These are phyloP conservation scores for Nannochloris sp. DNA, from an alignment of 139 green algal species.

Conservation along the genomic window DNA sequence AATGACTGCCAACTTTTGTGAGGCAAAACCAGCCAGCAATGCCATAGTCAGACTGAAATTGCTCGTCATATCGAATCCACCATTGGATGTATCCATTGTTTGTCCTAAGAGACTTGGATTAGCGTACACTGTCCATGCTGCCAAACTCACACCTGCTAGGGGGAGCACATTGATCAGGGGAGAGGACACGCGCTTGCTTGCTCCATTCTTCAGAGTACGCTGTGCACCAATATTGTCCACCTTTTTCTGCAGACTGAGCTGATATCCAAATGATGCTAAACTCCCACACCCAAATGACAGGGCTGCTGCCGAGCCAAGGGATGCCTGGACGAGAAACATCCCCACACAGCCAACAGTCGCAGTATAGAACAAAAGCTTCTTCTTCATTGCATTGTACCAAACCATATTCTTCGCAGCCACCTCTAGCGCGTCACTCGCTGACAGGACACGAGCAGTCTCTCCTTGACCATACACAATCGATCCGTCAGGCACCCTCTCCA, in stretches of 20 bases:
- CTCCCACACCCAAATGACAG: slow-evolving; percentile 62
- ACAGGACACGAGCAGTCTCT: slow-evolving; percentile 30
- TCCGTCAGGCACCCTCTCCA: slow-evolving; percentile 47
- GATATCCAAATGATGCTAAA: slow-evolving; percentile 49
- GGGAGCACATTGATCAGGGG: no score
- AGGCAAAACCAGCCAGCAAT: not conserved
- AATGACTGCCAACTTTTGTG: slow-evolving; percentile 10
- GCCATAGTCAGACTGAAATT: slow-evolving; percentile 3
- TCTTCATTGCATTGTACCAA: slow-evolving; percentile 59
- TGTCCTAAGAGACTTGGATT: no score
- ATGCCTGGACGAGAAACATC: slow-evolving; percentile 28
- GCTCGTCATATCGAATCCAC: not conserved
- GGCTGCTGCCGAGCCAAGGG: slow-evolving; percentile 32
- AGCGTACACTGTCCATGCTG: no score
- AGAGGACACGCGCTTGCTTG: not conserved
- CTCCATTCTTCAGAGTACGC: not conserved
- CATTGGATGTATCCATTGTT: no score
- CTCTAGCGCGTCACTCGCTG: slow-evolving; percentile 44
- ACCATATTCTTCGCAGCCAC: slow-evolving; percentile 47
- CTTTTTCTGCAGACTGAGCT: slow-evolving; percentile 53
- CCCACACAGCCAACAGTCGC: slow-evolving; percentile 47
- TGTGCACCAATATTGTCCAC: slow-evolving; percentile 20
- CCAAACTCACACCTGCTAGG: no score
- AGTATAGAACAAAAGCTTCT: slow-evolving; percentile 45
- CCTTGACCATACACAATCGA: slow-evolving; percentile 65